Conservation (phyloP, 768 basidiomycete genomes). For the Imleria badia region DNA sequence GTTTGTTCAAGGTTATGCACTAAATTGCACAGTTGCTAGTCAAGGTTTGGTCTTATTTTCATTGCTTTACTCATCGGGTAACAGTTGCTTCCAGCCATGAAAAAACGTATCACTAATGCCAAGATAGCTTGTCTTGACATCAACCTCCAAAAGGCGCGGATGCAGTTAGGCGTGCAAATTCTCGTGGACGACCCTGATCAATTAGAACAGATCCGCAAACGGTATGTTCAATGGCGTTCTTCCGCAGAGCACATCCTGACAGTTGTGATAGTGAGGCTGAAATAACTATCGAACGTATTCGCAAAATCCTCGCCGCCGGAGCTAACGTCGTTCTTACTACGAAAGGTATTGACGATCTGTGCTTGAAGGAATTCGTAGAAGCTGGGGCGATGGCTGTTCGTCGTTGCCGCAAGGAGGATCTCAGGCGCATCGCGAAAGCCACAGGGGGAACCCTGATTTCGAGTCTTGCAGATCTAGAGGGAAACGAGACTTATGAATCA, state of each 20-base stretch:
- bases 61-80: background rate
- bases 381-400: slow-evolving; percentile 99
- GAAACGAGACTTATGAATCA: slow-evolving; percentile 96
- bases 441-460: slow-evolving; percentile 93
- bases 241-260: slow-evolving; percentile 10
- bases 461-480: slow-evolving; percentile 92
- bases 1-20: slow-evolving; percentile 93
- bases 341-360: slow-evolving; percentile 98
- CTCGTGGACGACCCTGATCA: slow-evolving; percentile 96
- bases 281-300: slow-evolving; percentile 92
- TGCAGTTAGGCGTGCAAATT: slow-evolving; percentile 98
- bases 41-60: slow-evolving; percentile 66
- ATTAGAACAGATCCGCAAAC: slow-evolving; percentile 91
- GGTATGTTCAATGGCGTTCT: slow-evolving; percentile 46
- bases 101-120: slow-evolving; percentile 86
- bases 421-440: slow-evolving; percentile 94
- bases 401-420: slow-evolving; percentile 95
- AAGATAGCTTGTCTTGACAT: slow-evolving; percentile 99
- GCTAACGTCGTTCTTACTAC: slow-evolving; percentile 98
- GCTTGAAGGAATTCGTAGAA: slow-evolving; percentile 98
- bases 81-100: slow-evolving; percentile 73
- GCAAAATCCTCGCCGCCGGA: slow-evolving; percentile 93
- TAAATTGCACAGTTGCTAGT: slow-evolving; percentile 98
- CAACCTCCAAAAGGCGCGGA: slow-evolving; percentile 92
- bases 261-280: slow-evolving; percentile 77